phyloP scores from a whole-genome alignment of 1,284 basidiomycete species.

The Inonotus hispidus region DNA sequence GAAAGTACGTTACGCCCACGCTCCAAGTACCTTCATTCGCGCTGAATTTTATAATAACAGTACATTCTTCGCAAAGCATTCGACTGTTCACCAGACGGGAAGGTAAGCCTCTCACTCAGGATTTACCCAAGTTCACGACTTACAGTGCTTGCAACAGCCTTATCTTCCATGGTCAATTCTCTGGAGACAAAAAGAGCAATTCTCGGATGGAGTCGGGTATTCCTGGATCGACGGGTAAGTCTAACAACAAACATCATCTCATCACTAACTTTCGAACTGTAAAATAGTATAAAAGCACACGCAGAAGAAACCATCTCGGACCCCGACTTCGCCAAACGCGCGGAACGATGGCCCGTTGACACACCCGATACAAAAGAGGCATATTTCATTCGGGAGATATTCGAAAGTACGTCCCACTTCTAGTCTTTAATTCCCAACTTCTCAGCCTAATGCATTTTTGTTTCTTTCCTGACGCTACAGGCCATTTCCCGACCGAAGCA shows the following conservation, averaged over 20 bases:
- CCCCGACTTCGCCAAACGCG: conserved; percentile 72
- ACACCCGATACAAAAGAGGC: conserved; percentile 98
- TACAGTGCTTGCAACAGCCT: conserved; percentile 51
- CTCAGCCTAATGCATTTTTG: conserved; percentile 6
- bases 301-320: conserved; percentile 76
- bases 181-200: conserved; percentile 99
- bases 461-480: conserved; percentile 30
- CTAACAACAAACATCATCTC: not conserved
- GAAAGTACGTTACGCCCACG: conserved; percentile 51
- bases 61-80: conserved; percentile 98
- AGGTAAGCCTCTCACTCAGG: conserved; percentile 40
- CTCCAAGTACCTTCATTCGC: not conserved
- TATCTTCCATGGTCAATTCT: conserved; percentile 94
- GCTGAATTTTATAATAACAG: conserved; percentile 35
- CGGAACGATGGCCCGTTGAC: conserved; percentile 74
- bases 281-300: conserved; percentile 81
- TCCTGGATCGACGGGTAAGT: conserved; percentile 96
- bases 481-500: conserved; percentile 77
- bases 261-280: not conserved
- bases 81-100: conserved; percentile 81
- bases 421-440: conserved; percentile 7
- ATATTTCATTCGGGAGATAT: conserved; percentile 91
- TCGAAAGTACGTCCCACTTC: conserved; percentile 57
- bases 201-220: conserved; percentile 99
- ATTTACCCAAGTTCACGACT: not conserved